A percentile compares a stretch with the other conserved stretches of the same genome.
phyloP scores from a whole-genome alignment of 495 filamentous ascomycete genomes.

The Aspergillus bridgeri region DNA sequence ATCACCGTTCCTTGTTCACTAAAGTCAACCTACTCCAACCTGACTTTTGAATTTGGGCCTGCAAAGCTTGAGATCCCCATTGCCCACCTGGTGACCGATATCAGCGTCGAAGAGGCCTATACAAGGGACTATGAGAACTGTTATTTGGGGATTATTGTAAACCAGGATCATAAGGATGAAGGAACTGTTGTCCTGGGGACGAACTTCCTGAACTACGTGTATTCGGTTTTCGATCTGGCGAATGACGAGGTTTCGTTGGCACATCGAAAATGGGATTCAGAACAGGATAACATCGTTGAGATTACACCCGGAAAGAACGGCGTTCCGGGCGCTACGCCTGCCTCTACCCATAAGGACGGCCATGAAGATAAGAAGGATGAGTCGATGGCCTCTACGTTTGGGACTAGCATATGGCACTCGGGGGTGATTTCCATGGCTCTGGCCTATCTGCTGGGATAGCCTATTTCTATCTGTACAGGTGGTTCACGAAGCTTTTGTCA shows the following conservation, averaged over 20 bases:
- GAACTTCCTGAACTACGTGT: neutral
- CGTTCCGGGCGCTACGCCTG: neutral
- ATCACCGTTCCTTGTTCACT: neutral
- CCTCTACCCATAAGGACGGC: neutral
- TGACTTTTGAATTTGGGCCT: neutral
- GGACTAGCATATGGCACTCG: neutral
- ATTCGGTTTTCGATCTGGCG: neutral
- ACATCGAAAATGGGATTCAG: neutral
- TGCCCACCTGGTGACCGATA: neutral
- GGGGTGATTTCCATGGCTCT: neutral
- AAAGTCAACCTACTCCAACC: neutral
- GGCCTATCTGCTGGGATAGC: neutral
- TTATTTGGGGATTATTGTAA: neutral
- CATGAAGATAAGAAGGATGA: neutral
- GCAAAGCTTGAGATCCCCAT: neutral
- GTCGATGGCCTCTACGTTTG: neutral
- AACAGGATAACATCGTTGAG: neutral
- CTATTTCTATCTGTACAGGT: no score
- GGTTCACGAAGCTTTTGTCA: no score
- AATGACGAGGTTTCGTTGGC: constrained; percentile 1
- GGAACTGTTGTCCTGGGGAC: neutral
- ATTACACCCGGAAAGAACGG: neutral
- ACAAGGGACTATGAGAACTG: neutral
- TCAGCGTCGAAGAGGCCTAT: neutral
- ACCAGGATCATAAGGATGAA: neutral